These are phyloP conservation scores for Candida sanyaensis DNA, from an alignment of 1,139 yeast species.

Conservation along the genomic window DNA sequence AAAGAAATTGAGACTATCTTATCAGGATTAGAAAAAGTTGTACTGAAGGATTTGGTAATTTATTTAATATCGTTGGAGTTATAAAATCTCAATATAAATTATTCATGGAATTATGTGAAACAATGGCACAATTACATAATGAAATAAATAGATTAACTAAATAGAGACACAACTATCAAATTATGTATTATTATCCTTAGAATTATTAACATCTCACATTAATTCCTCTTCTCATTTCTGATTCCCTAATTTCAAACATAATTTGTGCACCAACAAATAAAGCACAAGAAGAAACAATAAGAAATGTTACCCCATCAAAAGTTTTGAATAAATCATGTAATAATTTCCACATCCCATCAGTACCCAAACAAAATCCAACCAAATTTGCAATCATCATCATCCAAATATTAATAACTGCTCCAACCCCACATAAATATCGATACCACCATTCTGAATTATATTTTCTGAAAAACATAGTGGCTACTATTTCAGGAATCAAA, in stretches of 20 bases:
- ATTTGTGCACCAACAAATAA: slow-evolving; percentile 86
- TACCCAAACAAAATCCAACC: slow-evolving; percentile 91
- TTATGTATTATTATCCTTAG: slow-evolving; percentile 2
- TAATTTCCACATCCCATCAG: slow-evolving; percentile 75
- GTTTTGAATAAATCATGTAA: slow-evolving; percentile 74
- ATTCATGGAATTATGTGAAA: slow-evolving; percentile 89
- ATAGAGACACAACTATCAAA: slow-evolving; percentile 7
- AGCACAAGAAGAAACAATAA: slow-evolving; percentile 62
- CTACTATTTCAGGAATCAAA: slow-evolving; percentile 80
- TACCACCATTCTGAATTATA: slow-evolving; percentile 64
- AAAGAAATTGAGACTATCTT: slow-evolving; percentile 63
- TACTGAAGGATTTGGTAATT: slow-evolving; percentile 51
- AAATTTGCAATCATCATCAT: slow-evolving; percentile 97
- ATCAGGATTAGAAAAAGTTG: slow-evolving; percentile 45
- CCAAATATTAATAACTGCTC: slow-evolving; percentile 91
- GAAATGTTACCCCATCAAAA: slow-evolving; percentile 63
- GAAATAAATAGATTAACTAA: slow-evolving; percentile 32
- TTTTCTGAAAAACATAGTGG: slow-evolving; percentile 48
- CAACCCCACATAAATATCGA: slow-evolving; percentile 79
- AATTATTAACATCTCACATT: slow-evolving; percentile 66
- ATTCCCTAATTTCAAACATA: slow-evolving; percentile 91
- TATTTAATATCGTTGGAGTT: slow-evolving; percentile 61
- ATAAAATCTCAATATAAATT: slow-evolving; percentile 79
- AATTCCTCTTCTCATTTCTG: slow-evolving; percentile 81
- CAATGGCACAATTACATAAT: slow-evolving; percentile 86